Percentiles rank a stretch among this genome's conserved stretches.
Conservation (phyloP, 176 grass and related monocot species). For the Bromus sterilis region DNA sequence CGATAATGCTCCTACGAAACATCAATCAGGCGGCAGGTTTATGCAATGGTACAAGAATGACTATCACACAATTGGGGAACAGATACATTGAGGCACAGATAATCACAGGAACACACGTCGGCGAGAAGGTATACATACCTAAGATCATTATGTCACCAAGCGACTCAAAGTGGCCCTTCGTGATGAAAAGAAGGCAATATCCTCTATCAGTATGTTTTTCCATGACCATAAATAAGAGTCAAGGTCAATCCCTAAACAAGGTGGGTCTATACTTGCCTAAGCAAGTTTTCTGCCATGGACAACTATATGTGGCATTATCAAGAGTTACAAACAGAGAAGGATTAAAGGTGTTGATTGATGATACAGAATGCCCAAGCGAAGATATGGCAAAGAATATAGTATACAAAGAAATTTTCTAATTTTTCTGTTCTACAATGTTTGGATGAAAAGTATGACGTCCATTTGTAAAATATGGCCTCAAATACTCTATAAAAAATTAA, state of each 20-base stretch:
- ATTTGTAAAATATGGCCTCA: no score
- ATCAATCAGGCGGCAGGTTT: not conserved
- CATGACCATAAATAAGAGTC: not conserved
- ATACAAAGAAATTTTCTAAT: no score
- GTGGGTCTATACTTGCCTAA: not conserved
- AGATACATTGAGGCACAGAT: not conserved
- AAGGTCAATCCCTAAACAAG: not conserved
- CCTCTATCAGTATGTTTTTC: not conserved
- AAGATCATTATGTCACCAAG: not conserved
- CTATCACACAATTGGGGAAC: not conserved
- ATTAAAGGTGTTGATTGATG: not conserved
- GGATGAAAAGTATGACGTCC: no score
- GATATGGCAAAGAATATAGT: not conserved
- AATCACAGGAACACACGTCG: not conserved
- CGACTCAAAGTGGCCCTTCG: not conserved
- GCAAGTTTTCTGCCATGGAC: not conserved
- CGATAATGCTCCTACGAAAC: not conserved
- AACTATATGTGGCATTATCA: not conserved
- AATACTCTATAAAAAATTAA: no score
- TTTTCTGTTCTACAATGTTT: no score
- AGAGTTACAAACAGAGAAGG: not conserved
- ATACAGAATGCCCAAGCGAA: not conserved
- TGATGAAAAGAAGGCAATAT: not conserved
- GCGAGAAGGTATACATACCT: not conserved
- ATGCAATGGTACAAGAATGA: not conserved